These are phyloP conservation scores for Tagetes patula DNA, from an alignment of 129 eudicot species.

Conservation along the genomic window DNA sequence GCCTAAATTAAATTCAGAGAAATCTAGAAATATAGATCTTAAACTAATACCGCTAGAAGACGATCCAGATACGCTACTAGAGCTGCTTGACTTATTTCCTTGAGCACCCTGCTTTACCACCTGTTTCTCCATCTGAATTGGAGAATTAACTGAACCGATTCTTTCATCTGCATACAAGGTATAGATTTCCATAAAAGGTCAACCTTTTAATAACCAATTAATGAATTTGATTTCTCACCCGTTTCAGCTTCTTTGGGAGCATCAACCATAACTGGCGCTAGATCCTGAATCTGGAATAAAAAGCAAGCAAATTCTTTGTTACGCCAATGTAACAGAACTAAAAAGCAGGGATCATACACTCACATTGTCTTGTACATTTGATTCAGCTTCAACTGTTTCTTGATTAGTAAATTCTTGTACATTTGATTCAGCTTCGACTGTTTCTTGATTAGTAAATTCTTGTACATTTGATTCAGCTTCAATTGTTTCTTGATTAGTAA, in stretches of 20 bases:
- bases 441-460: no score
- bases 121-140: constrained; percentile 38
- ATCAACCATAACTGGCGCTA: constrained; percentile 38
- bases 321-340: neutral
- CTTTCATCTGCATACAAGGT: constrained; percentile 43
- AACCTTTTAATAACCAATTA: neutral
- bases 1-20: constrained; percentile 11
- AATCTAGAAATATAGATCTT: neutral
- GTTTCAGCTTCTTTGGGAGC: constrained; percentile 43
- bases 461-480: no score
- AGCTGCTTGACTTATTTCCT: constrained; percentile 58
- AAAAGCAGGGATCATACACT: constrained; percentile 6
- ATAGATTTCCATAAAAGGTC: neutral
- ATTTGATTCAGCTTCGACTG: no score
- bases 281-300: constrained; percentile 36
- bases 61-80: constrained; percentile 67
- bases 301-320: constrained; percentile 8
- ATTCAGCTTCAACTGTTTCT: constrained; percentile 32
- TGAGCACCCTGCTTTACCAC: constrained; percentile 32
- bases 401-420: constrained; percentile 32
- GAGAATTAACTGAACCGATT: constrained; percentile 23
- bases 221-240: constrained; percentile 32
- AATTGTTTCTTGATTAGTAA: no score
- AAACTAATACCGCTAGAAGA: constrained; percentile 69
- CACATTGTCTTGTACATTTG: constrained; percentile 48